A percentile compares a stretch with the other conserved stretches of the same genome.
These are phyloP conservation scores for Cystobasidiopsis lactophilus DNA, from an alignment of 768 basidiomycete species.

Conservation along the genomic window DNA sequence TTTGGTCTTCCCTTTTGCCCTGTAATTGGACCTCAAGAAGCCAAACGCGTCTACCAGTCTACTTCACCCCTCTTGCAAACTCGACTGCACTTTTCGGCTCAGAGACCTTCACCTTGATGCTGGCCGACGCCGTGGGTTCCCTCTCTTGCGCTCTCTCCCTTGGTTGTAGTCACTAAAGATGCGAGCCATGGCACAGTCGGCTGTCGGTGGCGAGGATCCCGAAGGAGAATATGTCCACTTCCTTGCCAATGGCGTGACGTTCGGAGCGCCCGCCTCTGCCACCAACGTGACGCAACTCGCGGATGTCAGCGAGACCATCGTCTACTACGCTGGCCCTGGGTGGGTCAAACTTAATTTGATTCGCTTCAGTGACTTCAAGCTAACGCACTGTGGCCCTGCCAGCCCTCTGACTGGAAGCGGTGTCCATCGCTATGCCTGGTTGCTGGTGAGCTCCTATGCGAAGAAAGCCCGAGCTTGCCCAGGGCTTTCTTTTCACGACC, in stretches of 20 bases:
- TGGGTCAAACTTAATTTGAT: not conserved
- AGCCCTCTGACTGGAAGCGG: not conserved
- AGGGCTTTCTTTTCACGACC: too few species aligned
- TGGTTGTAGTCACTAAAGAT: too few species aligned
- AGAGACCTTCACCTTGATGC: slow-evolving; percentile 4
- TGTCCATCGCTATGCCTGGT: slow-evolving; percentile 7
- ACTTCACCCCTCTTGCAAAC: too few species aligned
- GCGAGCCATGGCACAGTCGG: not conserved
- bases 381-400: too few species aligned
- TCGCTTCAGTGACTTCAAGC: too few species aligned
- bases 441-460: not conserved
- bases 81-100: not conserved
- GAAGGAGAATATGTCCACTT: slow-evolving; percentile 8
- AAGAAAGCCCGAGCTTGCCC: too few species aligned
- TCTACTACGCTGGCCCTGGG: slow-evolving; percentile 3
- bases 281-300: slow-evolving; percentile 8
- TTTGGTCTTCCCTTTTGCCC: too few species aligned
- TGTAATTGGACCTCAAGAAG: not conserved
- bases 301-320: too few species aligned
- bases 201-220: slow-evolving; percentile 4
- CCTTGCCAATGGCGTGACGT: slow-evolving; percentile 5
- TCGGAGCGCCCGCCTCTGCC: not conserved
- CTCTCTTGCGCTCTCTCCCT: too few species aligned
- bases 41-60: not conserved
- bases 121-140: slow-evolving; percentile 1